Evolutionary conservation across 257 asterid genomes (phyloP), one percentile per base, ranked within the genome.

Genomic region (Petunia axillaris): DNA sequence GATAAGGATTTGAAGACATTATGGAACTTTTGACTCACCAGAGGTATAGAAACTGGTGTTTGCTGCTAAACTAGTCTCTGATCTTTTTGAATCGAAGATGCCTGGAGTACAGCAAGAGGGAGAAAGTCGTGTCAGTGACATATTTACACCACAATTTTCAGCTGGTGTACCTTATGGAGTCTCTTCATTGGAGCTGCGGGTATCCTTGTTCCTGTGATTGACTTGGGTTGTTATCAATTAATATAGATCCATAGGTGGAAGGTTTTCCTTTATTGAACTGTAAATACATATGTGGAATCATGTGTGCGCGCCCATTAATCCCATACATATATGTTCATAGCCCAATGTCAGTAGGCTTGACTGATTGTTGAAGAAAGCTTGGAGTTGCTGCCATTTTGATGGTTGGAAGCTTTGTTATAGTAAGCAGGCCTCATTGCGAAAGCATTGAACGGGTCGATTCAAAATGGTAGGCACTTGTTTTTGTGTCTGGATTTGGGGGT

Each of bases 231-330:
- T 83, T 65, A 84, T 85, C 86, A 77, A 85, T 81, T 80, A 81
- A 78, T 68, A 43, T 58, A 79, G 81, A 84, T 85, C 87, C 68
- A 16, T 79, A 80, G 85, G 86, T 82, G 81, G 88, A 75, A 60
- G 82, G 82, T 87, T 87, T 25, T 86, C 79, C 81, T 76, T 84
- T 81, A 89, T 83, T 83, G 85, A 87, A 87, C 87, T 91, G 92
- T 93, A 86, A 85, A 93, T 90, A 85, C 88, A 78, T 80, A 86
- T 85, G 85, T 80, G 80, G 78, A 75, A 82, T 84, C 83, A 88
- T 82, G 86, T 91, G 89, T 58, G 83, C 80, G 87, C 91, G 74
- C 76, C 83, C 67, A 39, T 55, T 70, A 25, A 57, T 63, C 70
- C 8, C 44, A 82, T 78, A 82, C 75, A 67, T 79, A 62, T 8